Conservation (phyloP, 1,284 basidiomycete genomes). For the Naganishia sp. region DNA sequence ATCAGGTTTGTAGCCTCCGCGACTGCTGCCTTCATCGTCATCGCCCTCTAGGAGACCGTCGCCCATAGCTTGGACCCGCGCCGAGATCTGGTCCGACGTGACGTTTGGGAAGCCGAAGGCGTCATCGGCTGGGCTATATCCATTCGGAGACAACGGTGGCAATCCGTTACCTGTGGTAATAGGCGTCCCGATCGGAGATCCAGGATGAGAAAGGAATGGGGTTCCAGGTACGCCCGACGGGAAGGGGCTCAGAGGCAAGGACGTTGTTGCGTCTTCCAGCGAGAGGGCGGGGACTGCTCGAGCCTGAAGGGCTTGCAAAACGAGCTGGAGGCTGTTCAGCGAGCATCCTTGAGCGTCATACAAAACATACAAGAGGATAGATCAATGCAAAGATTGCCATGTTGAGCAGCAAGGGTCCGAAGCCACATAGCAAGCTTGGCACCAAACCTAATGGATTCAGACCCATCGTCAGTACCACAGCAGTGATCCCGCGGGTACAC, state of each 20-base stretch:
- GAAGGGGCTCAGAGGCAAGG: constrained; percentile 16
- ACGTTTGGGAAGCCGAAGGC: constrained; percentile 9
- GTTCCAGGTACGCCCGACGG: constrained; percentile 10
- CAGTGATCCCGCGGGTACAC: constrained; percentile 13
- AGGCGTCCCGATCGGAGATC: constrained; percentile 18
- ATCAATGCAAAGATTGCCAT: constrained; percentile 53
- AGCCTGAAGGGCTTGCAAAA: constrained; percentile 52
- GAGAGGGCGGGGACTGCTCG: constrained; percentile 39
- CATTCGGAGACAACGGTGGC: constrained; percentile 20
- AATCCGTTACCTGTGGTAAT: constrained; percentile 13
- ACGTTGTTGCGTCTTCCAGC: constrained; percentile 24
- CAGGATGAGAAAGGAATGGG: constrained; percentile 11
- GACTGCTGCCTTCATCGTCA: background rate
- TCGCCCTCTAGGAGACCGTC: constrained; percentile 1
- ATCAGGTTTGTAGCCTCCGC: background rate
- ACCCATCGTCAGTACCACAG: too few species aligned
- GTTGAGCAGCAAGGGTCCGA: constrained; percentile 50
- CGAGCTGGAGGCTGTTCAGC: constrained; percentile 39
- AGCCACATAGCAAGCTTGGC: constrained; percentile 48
- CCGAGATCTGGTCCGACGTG: constrained; percentile 17
- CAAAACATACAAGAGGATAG: constrained; percentile 49
- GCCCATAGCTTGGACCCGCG: constrained; percentile 4
- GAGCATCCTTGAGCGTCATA: background rate
- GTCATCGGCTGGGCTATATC: background rate
- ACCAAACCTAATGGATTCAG: constrained; percentile 39